phyloP scores from a whole-genome alignment of 495 filamentous ascomycete species.

The Tuber indicum region DNA sequence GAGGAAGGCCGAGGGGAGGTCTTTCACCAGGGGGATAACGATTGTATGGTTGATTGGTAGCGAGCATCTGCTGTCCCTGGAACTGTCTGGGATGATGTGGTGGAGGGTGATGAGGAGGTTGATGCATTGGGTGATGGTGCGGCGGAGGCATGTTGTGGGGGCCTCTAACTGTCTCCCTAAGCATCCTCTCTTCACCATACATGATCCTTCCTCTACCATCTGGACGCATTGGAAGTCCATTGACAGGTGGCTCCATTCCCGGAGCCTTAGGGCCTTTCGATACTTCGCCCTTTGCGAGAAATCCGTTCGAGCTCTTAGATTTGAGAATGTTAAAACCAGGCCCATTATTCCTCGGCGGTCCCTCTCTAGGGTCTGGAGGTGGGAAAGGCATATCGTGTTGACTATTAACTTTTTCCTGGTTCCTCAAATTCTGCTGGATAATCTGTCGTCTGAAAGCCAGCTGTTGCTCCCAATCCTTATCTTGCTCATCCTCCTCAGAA shows the following conservation, averaged over 20 bases:
- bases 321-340: slow-evolving; percentile 33
- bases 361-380: slow-evolving; percentile 16
- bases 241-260: slow-evolving; percentile 20
- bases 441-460: slow-evolving; percentile 40
- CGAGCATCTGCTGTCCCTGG: slow-evolving; percentile 15
- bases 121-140: slow-evolving; percentile 20
- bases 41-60: slow-evolving; percentile 21
- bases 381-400: slow-evolving; percentile 37
- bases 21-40: slow-evolving; percentile 7
- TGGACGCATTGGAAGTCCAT: slow-evolving; percentile 19
- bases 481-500: slow-evolving; percentile 30
- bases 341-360: slow-evolving; percentile 17
- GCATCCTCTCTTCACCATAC: slow-evolving; percentile 32
- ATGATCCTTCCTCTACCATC: slow-evolving; percentile 28
- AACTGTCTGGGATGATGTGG: slow-evolving; percentile 16
- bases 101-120: slow-evolving; percentile 22
- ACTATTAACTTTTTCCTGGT: slow-evolving; percentile 40
- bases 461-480: slow-evolving; percentile 41
- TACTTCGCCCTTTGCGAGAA: slow-evolving; percentile 27
- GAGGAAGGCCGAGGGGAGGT: slow-evolving; percentile 30
- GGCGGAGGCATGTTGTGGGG: slow-evolving; percentile 32
- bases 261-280: slow-evolving; percentile 16
- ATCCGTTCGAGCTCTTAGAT: slow-evolving; percentile 39
- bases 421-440: slow-evolving; percentile 40
- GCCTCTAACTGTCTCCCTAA: slow-evolving; percentile 36